These are phyloP conservation scores for Lodderomyces beijingensis DNA, from an alignment of 1,139 yeast species.

Conservation along the genomic window DNA sequence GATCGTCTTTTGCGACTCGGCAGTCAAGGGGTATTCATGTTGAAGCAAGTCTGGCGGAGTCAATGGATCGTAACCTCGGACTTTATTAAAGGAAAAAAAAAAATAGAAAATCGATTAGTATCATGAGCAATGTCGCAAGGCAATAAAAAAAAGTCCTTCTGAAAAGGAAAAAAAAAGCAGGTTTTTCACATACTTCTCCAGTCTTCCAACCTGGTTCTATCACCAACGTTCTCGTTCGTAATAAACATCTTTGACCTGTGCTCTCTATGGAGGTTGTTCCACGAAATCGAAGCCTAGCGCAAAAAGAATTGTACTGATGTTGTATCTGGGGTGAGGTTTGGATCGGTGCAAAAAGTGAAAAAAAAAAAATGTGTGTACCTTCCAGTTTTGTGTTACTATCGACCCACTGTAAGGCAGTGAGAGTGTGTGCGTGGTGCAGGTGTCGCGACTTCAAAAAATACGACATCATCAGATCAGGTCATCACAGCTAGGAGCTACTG, in stretches of 20 bases:
- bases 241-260: conserved; percentile 58
- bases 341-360: too few species aligned
- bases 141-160: background rate
- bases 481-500: too few species aligned
- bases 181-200: conserved; percentile 64
- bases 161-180: background rate
- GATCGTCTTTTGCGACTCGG: conserved; percentile 61
- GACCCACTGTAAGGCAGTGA: too few species aligned
- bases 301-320: too few species aligned
- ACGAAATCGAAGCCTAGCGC: too few species aligned
- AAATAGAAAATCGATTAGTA: conserved; percentile 13
- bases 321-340: too few species aligned
- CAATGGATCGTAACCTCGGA: conserved; percentile 80
- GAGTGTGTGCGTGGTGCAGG: too few species aligned
- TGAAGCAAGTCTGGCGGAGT: conserved; percentile 85
- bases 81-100: conserved; percentile 12
- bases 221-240: conserved; percentile 77
- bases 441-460: too few species aligned
- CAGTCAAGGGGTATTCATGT: conserved; percentile 69
- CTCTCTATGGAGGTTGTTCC: too few species aligned
- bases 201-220: conserved; percentile 77
- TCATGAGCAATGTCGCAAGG: background rate
- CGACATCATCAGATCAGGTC: too few species aligned
- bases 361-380: too few species aligned
- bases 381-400: too few species aligned